These are phyloP conservation scores for Castanea mollissima DNA, from an alignment of 306 rosid species.

Conservation along the genomic window DNA sequence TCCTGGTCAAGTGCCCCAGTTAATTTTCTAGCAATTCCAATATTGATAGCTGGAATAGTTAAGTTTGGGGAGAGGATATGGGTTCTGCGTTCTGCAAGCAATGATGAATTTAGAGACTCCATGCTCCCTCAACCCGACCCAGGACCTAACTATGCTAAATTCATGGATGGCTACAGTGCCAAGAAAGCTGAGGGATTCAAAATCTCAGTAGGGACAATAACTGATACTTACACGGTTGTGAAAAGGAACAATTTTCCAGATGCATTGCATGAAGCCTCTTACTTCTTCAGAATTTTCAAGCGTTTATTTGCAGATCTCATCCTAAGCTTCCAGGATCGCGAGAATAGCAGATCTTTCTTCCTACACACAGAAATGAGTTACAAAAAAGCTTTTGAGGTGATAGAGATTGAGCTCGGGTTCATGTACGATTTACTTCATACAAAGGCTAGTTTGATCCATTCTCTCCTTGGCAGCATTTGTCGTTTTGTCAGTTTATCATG, in stretches of 20 bases:
- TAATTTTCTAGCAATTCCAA: not conserved
- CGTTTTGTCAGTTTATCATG: not conserved
- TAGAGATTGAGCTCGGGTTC: not conserved
- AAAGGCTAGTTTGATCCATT: not conserved
- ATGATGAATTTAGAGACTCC: no score
- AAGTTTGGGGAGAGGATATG: constrained; percentile 1
- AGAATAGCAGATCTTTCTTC: not conserved
- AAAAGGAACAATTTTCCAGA: no score
- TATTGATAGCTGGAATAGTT: constrained; percentile 9
- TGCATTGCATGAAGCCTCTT: no score
- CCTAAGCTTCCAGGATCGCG: not conserved
- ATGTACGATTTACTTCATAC: not conserved
- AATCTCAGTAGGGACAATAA: no score
- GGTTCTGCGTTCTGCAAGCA: not conserved
- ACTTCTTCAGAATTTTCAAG: no score
- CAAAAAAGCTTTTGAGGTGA: not conserved
- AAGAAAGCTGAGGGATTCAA: no score
- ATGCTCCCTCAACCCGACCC: no score
- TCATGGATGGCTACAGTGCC: no score
- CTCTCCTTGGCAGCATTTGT: not conserved
- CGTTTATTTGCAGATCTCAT: not conserved
- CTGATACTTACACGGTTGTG: no score
- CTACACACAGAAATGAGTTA: not conserved
- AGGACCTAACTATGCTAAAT: no score
- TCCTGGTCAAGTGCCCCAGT: not conserved